Base-by-base conservation (phyloP, 768 basidiomycete genomes). In the Naganishia kalamii region DNA sequence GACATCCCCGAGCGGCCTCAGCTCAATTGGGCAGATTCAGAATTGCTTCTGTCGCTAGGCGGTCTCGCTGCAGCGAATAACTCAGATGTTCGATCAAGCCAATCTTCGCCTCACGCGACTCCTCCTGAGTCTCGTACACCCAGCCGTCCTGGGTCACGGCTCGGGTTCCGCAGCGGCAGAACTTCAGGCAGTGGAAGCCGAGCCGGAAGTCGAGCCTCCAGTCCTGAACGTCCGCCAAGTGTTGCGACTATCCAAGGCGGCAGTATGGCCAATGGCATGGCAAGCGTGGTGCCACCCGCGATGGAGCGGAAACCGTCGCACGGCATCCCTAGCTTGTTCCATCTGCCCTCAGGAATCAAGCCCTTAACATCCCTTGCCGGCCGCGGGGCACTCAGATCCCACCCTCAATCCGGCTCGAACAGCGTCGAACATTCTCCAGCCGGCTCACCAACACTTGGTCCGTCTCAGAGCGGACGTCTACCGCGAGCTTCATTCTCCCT, bases 21-120 rank as follows among this genome's bases (percentile, higher is more conserved):
- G 47, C 71, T 78, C 11, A 61, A 65, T 60, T 90, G 88, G 85
- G 84, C 90, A 63, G 90, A 92, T 76, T 88, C 88, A 5, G 92
- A 92, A 78, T 82, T 94, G 3, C 80, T 92, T 54, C 80, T 87
- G 17, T 87, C 86, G 1, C 80, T 88, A 30, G 82, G 85, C 1
- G 75, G 77, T 25, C 71, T 79, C 17, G 72, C 74, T 0, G 77
- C 77, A 2, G 71, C 78, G 44, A 60, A 72, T 13, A 75, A 73
- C 51, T 74, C 76, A 40, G 75, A 64, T 48, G 74, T 73, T 23
- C 49, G 30, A 13, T 64, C 54, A 0, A 33, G 65, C 5, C 41
- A 29, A 1, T n/a, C 49, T 13, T 75, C 76, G 1, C 77, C 77
- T 13, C 66, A 70, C 32, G 71, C 66, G 1, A 76, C 78, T 0